phyloP scores from a whole-genome alignment of 1,284 basidiomycete genomes.

The Baeospora myosura region DNA sequence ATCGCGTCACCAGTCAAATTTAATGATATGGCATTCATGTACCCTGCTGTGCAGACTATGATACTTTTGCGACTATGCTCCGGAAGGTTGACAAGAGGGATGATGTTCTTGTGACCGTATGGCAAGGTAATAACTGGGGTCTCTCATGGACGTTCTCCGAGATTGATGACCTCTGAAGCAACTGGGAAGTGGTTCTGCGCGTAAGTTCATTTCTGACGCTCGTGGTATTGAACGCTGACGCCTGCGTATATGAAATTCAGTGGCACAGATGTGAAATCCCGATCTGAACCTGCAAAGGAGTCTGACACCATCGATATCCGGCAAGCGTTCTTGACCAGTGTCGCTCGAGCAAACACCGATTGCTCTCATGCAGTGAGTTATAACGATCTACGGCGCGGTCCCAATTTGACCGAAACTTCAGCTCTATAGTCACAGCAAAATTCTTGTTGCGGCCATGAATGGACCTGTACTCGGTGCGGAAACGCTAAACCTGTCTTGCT shows the following conservation, averaged over 20 bases:
- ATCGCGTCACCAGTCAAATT: not conserved
- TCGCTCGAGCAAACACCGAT: conserved; percentile 40
- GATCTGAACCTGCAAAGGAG: conserved; percentile 9
- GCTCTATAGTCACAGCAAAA: conserved; percentile 60
- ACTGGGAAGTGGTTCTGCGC: conserved; percentile 68
- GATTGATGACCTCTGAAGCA: conserved; percentile 28
- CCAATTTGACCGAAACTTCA: too few species aligned
- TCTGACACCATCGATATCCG: conserved; percentile 20
- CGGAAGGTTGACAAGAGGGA: conserved; percentile 50
- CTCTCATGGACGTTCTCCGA: not conserved
- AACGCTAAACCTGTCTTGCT: conserved; percentile 8
- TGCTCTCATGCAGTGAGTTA: conserved; percentile 49
- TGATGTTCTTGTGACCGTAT: conserved; percentile 58
- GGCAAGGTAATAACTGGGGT: conserved; percentile 44
- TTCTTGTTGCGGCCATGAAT: conserved; percentile 61
- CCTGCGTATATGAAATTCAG: conserved; percentile 20
- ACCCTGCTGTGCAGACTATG: conserved; percentile 42
- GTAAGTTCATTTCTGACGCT: conserved; percentile 30
- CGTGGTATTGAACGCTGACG: not conserved
- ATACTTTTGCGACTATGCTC: conserved; percentile 48
- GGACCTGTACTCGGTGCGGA: conserved; percentile 68
- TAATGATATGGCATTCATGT: not conserved
- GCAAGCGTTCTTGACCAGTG: conserved; percentile 32
- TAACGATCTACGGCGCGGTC: too few species aligned
- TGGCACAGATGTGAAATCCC: conserved; percentile 47